These are phyloP conservation scores for Vitis cinerea DNA, from an alignment of 164 flowering plant genomes.

Conservation along the genomic window DNA sequence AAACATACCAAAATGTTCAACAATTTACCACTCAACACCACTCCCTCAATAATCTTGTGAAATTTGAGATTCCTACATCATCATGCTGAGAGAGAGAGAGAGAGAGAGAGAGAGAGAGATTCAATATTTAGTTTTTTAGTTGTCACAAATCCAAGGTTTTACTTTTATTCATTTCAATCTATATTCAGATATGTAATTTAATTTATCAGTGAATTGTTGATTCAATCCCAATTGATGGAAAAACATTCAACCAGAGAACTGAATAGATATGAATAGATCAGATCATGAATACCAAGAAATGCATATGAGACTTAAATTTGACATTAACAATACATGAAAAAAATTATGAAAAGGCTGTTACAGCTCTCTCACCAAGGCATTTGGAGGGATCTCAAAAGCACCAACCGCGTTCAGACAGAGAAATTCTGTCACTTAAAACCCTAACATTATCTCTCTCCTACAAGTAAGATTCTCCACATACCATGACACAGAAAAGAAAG, in stretches of 20 bases:
- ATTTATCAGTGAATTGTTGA: neutral
- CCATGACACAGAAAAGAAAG: neutral
- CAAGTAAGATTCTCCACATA: neutral
- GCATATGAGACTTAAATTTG: neutral
- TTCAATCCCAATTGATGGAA: neutral
- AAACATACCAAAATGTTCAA: neutral
- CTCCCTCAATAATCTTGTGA: neutral
- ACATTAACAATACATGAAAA: constrained; percentile 1
- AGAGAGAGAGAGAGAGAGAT: neutral
- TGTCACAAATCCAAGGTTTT: no score
- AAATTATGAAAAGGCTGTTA: neutral
- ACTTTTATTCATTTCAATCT: no score
- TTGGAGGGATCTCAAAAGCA: constrained; percentile 7
- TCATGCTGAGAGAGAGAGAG: neutral
- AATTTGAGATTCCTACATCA: neutral
- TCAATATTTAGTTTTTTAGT: neutral
- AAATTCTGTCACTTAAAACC: constrained; percentile 6
- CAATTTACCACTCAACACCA: neutral
- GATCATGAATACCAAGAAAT: neutral
- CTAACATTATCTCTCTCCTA: constrained; percentile 3
- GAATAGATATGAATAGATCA: no score
- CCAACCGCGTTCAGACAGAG: constrained; percentile 1
- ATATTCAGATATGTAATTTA: neutral
- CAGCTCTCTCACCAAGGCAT: constrained; percentile 8
- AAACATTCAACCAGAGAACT: no score